phyloP scores from a whole-genome alignment of 1,284 basidiomycete genomes.

The Malassezia sympodialis region DNA sequence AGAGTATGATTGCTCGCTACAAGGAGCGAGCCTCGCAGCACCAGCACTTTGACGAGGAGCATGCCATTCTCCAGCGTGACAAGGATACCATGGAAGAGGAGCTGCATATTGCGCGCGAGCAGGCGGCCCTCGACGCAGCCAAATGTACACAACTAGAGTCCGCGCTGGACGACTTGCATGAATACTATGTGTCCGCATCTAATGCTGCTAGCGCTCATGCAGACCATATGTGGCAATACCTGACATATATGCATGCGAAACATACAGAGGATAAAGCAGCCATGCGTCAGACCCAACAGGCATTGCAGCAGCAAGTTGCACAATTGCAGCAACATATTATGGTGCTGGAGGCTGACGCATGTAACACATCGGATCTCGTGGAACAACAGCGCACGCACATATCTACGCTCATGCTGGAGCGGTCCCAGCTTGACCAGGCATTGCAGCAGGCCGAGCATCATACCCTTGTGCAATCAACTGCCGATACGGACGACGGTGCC shows the following conservation, averaged over 20 bases:
- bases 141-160: neutral
- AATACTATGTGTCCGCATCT: neutral
- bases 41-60: neutral
- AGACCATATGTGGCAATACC: neutral
- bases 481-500: neutral
- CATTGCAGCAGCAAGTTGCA: neutral
- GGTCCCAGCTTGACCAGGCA: neutral
- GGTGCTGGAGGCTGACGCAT: neutral
- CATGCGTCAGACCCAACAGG: neutral
- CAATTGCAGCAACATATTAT: neutral
- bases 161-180: neutral
- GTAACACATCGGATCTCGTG: neutral
- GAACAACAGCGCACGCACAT: neutral
- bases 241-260: neutral
- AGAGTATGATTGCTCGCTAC: slow-evolving; percentile 9
- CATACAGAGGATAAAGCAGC: neutral
- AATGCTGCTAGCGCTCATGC: neutral
- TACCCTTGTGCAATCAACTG: neutral
- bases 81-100: slow-evolving; percentile 1
- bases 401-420: neutral
- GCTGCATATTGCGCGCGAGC: neutral
- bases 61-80: neutral
- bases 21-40: slow-evolving; percentile 10
- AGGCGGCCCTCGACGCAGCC: neutral
- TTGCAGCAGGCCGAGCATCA: neutral